These are phyloP conservation scores for Botryotinia convoluta DNA, from an alignment of 2,329 filamentous ascomycete species.

Conservation along the genomic window DNA sequence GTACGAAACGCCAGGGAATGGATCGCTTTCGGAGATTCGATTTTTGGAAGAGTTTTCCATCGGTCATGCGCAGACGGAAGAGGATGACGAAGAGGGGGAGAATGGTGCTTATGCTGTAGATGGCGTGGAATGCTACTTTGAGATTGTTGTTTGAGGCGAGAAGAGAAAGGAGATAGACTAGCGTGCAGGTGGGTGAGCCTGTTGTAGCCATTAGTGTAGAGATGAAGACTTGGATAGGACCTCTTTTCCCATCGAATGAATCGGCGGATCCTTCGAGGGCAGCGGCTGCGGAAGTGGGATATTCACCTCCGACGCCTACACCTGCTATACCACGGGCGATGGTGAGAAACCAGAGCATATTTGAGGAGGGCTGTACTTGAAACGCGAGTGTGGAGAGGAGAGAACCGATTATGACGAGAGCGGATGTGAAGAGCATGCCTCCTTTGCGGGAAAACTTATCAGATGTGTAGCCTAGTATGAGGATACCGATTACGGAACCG, in stretches of 20 bases:
- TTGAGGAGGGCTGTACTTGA: constrained; percentile 34
- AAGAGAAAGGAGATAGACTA: constrained; percentile 35
- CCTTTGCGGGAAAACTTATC: constrained; percentile 39
- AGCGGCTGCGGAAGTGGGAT: constrained; percentile 41
- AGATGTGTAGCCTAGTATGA: constrained; percentile 38
- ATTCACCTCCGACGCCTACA: constrained; percentile 42
- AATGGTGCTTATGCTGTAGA: constrained; percentile 39
- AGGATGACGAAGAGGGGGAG: constrained; percentile 39
- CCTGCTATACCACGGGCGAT: constrained; percentile 41
- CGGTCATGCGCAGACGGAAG: constrained; percentile 39
- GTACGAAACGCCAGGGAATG: neutral
- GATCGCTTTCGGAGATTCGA: neutral
- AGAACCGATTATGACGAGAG: constrained; percentile 37
- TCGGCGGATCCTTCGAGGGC: constrained; percentile 41
- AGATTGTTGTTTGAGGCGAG: constrained; percentile 41
- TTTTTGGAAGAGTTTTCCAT: neutral
- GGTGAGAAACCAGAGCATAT: constrained; percentile 42
- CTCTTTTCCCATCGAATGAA: constrained; percentile 16
- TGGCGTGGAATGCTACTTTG: constrained; percentile 31
- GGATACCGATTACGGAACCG: constrained; percentile 38
- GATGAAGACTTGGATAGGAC: constrained; percentile 14
- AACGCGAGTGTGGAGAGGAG: constrained; percentile 29
- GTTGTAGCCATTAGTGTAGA: constrained; percentile 15
- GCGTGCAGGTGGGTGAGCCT: neutral
- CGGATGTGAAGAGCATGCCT: constrained; percentile 38